Evolutionary conservation across 148 eudicot species (phyloP).

Genomic region (Simmondsia chinensis): DNA sequence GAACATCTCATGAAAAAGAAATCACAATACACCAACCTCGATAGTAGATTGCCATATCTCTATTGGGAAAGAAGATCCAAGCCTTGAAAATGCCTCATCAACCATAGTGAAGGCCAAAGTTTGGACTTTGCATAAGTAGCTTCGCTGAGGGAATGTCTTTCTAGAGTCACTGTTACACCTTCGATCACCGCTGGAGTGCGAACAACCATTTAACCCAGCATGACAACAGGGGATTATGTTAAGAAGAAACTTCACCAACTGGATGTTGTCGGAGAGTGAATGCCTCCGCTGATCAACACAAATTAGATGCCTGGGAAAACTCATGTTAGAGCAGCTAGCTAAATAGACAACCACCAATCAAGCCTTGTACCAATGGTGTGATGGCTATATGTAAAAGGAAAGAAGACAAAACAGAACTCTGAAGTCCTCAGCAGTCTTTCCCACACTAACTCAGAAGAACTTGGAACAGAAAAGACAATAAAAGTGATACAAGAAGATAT

Average conservation of each 20-base stretch:
- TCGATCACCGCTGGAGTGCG: constrained; percentile 22
- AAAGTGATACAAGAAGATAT: too few species aligned
- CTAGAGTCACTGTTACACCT: constrained; percentile 19
- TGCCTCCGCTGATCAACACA: constrained; percentile 35
- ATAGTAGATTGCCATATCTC: constrained; percentile 68
- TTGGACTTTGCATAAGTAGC: constrained; percentile 61
- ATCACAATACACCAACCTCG: constrained; percentile 33
- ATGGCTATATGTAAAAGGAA: too few species aligned
- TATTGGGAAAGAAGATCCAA: constrained; percentile 48
- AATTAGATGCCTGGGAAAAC: constrained; percentile 44
- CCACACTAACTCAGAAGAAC: too few species aligned
- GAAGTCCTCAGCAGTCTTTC: too few species aligned
- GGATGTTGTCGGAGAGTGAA: constrained; percentile 33
- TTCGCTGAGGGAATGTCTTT: constrained; percentile 14
- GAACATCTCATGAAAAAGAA: background rate
- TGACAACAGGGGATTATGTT: constrained; percentile 43
- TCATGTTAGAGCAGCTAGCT: background rate
- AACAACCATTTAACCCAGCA: constrained; percentile 25
- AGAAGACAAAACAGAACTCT: too few species aligned
- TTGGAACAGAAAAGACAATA: too few species aligned
- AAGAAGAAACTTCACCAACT: constrained; percentile 60
- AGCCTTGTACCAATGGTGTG: too few species aligned
- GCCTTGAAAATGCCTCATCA: constrained; percentile 66
- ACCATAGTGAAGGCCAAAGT: constrained; percentile 54
- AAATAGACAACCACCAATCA: background rate